A percentile compares a stretch with the other conserved stretches of the same genome.
phyloP scores from a whole-genome alignment of 495 filamentous ascomycete genomes.

The Podospora anserina region DNA sequence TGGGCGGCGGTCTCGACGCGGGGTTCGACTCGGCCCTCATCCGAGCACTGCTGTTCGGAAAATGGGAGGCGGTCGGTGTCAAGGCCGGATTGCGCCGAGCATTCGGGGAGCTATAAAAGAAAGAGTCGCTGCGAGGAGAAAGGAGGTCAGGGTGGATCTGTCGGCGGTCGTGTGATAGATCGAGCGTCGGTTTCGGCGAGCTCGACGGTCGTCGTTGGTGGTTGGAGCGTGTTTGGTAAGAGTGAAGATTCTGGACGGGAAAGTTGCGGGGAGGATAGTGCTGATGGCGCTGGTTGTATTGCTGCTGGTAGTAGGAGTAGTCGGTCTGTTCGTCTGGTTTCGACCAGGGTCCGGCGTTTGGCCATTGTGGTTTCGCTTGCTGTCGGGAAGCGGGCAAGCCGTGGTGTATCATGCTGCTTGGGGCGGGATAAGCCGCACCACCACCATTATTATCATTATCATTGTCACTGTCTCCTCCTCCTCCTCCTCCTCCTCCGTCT shows the following conservation, averaged over 20 bases:
- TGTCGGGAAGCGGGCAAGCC: slow-evolving; percentile 21
- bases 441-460: slow-evolving; percentile 7
- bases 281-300: slow-evolving; percentile 14
- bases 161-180: slow-evolving; percentile 16
- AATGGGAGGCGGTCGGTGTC: slow-evolving; percentile 17
- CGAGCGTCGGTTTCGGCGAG: slow-evolving; percentile 20
- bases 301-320: slow-evolving; percentile 21
- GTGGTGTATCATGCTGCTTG: slow-evolving; percentile 22
- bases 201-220: slow-evolving; percentile 17
- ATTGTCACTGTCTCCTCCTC: slow-evolving; percentile 9
- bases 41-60: slow-evolving; percentile 15
- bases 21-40: slow-evolving; percentile 30
- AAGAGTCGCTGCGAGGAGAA: slow-evolving; percentile 47
- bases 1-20: slow-evolving; percentile 20
- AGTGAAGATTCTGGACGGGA: slow-evolving; percentile 22
- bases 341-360: slow-evolving; percentile 31
- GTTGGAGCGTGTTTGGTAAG: slow-evolving; percentile 7
- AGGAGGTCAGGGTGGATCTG: slow-evolving; percentile 25
- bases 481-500: slow-evolving; percentile 11
- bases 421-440: slow-evolving; percentile 13
- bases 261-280: slow-evolving; percentile 18
- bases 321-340: slow-evolving; percentile 32
- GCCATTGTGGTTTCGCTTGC: slow-evolving; percentile 24
- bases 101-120: slow-evolving; percentile 25
- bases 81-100: slow-evolving; percentile 16